Evolutionary conservation across 2,329 filamentous ascomycete genomes (phyloP).

Genomic region (Stachybotrys chlorohalonatus): DNA sequence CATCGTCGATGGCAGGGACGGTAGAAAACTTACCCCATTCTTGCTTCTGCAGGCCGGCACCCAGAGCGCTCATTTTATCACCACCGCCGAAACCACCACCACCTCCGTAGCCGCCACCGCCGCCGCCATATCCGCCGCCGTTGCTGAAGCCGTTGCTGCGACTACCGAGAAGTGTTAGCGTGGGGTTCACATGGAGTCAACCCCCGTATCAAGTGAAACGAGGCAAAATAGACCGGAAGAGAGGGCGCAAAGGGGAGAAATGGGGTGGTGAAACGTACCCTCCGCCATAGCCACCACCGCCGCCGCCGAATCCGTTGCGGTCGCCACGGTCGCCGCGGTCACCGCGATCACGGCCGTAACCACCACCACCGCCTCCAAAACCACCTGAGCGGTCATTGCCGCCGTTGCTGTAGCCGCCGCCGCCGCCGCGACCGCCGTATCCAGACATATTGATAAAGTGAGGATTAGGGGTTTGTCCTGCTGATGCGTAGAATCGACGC

Average conservation of each 20-base stretch:
- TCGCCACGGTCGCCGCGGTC: slow-evolving; percentile 30
- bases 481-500: slow-evolving; percentile 1
- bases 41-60: slow-evolving; percentile 78
- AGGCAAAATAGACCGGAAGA: neutral
- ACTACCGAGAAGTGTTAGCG: slow-evolving; percentile 31
- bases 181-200: neutral
- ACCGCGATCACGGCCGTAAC: slow-evolving; percentile 37
- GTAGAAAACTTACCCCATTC: slow-evolving; percentile 62
- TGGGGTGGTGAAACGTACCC: slow-evolving; percentile 22
- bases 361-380: slow-evolving; percentile 15
- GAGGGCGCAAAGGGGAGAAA: slow-evolving; percentile 4
- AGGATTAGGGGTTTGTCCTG: slow-evolving; percentile 1
- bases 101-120: slow-evolving; percentile 26
- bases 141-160: slow-evolving; percentile 35
- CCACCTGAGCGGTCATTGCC: slow-evolving; percentile 20
- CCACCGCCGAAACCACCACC: slow-evolving; percentile 27
- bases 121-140: slow-evolving; percentile 22
- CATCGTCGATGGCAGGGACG: neutral
- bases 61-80: slow-evolving; percentile 90
- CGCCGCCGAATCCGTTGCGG: slow-evolving; percentile 20
- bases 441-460: slow-evolving; percentile 33
- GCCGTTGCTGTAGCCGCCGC: slow-evolving; percentile 18
- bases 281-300: slow-evolving; percentile 22
- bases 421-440: slow-evolving; percentile 17
- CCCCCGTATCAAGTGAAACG: too few species aligned